Evolutionary conservation across 2,329 filamentous ascomycete genomes (phyloP), one percentile per base, ranked within the genome.

Genomic region (Verticillium alfalfae): DNA sequence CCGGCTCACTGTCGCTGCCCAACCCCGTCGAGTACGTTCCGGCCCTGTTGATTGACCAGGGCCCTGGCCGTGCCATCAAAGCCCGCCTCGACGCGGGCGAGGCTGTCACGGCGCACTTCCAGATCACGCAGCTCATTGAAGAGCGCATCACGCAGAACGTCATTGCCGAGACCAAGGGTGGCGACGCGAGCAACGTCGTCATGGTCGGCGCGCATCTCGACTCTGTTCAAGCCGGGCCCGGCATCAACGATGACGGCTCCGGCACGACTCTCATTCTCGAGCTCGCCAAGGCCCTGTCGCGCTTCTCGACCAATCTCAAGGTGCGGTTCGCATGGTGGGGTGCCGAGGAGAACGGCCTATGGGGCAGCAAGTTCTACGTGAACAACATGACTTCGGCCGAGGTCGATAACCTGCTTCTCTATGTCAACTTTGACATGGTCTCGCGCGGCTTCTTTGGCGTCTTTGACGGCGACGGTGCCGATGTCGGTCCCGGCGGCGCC

Each of bases 161-260:
- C 10, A 75, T 81, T 64, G 74, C 76, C 1, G 78, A 81, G 66
- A 81, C 79, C 3, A 76, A 74, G 55, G 71, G 70, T 2, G 79
- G 79, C 0, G 78, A 80, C 60, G 72, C 70, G 1, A 69, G 72
- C 60, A 81, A 79, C 36, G 71, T 78, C 0, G 69, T 80, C 38
- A 71, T 78, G 66, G 68, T 80, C 0, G 78, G 78, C 22, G 78
- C 76, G 0, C 78, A 80, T 63, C 72, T 78, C 1, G 78, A 80
- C 68, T 75, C 73, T 0, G 78, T 79, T 2, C 73, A 76, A 36
- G 75, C 73, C 10, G 79, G 78, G 0, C 74, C 78, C 0, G 79
- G 78, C 2, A 76, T 81, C 63, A 81, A 81, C 57, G 79, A 81
- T 56, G 78, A 81, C 59, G 79, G 79, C 5, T 79, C 75, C 0